A percentile compares a stretch with the other conserved stretches of the same genome.
Conservation (phyloP, 768 basidiomycete species). For the Scleroderma bovista region DNA sequence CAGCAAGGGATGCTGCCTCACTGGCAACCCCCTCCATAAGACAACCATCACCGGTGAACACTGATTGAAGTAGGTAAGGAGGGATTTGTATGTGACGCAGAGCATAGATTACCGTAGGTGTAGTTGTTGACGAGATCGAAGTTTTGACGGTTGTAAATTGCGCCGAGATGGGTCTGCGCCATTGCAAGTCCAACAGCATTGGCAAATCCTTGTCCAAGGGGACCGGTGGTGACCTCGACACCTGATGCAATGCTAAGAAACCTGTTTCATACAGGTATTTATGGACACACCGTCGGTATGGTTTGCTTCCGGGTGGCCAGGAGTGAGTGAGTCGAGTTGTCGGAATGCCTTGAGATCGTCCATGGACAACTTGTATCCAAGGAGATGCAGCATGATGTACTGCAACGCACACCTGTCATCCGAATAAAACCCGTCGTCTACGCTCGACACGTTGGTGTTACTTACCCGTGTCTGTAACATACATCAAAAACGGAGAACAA, state of each 20-base stretch:
- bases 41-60: slow-evolving; percentile 93
- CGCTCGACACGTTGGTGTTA: neutral
- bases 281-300: slow-evolving; percentile 52
- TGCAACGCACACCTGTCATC: slow-evolving; percentile 80
- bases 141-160: slow-evolving; percentile 83
- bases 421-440: neutral
- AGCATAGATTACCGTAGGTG: slow-evolving; percentile 64
- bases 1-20: slow-evolving; percentile 89
- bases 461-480: slow-evolving; percentile 65
- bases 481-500: slow-evolving; percentile 8
- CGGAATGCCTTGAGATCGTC: slow-evolving; percentile 94
- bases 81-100: neutral
- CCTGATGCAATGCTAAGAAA: slow-evolving; percentile 32
- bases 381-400: slow-evolving; percentile 86
- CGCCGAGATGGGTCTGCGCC: slow-evolving; percentile 85
- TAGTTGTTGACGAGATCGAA: slow-evolving; percentile 81
- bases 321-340: slow-evolving; percentile 84
- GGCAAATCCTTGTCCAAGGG: slow-evolving; percentile 91
- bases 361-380: slow-evolving; percentile 87
- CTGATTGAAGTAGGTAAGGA: slow-evolving; percentile 31
- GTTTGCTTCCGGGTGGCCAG: slow-evolving; percentile 83
- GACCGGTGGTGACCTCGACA: slow-evolving; percentile 91
- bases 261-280: slow-evolving; percentile 1
- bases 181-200: slow-evolving; percentile 94
- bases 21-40: slow-evolving; percentile 95